Conservation (phyloP, 345 rosid genomes). For the Luvunga scandens region DNA sequence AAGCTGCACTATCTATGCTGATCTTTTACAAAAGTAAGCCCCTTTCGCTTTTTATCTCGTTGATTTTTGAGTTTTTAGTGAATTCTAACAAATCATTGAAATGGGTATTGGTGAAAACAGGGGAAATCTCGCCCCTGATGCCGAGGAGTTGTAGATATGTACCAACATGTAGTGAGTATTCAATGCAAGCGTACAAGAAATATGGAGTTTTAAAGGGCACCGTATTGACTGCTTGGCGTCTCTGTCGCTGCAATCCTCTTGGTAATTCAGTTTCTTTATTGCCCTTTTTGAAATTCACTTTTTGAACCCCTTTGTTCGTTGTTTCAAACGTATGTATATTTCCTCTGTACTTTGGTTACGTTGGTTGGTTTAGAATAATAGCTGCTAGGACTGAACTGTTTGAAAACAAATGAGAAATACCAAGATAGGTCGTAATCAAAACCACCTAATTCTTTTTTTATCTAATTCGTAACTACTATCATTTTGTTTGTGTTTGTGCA, state of each 20-base stretch:
- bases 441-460: background rate
- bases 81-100: background rate
- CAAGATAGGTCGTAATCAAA: background rate
- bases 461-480: background rate
- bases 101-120: constrained; percentile 34
- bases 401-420: background rate
- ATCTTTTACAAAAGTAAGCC: constrained; percentile 72
- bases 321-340: too few species aligned
- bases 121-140: constrained; percentile 82
- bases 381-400: background rate
- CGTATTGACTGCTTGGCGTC: constrained; percentile 71
- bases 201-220: constrained; percentile 78
- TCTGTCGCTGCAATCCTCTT: constrained; percentile 93
- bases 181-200: constrained; percentile 90
- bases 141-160: constrained; percentile 80
- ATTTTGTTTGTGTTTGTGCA: background rate
- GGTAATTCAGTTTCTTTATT: constrained; percentile 32
- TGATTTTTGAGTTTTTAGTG: background rate
- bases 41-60: background rate
- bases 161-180: constrained; percentile 90
- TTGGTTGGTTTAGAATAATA: background rate
- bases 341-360: too few species aligned
- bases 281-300: background rate
- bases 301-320: background rate
- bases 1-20: constrained; percentile 70